Evolutionary conservation across 306 rosid genomes (phyloP).

Genomic region (Chamaecrista fasciculata): DNA sequence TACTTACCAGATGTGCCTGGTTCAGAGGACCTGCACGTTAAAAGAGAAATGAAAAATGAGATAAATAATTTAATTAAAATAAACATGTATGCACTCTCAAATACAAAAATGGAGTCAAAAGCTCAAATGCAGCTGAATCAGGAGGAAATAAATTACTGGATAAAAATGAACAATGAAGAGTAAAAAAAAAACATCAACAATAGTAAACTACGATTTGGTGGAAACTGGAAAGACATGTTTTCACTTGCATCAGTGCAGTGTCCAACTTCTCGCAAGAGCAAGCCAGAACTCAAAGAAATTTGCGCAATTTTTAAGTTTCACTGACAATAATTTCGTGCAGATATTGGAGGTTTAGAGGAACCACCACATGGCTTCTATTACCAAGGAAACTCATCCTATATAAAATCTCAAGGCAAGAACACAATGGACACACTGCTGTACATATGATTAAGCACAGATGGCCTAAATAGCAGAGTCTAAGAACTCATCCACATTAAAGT

Average conservation of each 20-base stretch:
- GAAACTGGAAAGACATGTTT: not conserved
- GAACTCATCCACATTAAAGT: not conserved
- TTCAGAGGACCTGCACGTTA: slow-evolving; percentile 13
- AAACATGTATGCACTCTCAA: not conserved
- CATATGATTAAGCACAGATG: not conserved
- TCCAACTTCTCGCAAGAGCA: not conserved
- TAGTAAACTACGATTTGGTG: not conserved
- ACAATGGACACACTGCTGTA: not conserved
- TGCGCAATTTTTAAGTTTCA: not conserved
- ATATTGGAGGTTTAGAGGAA: not conserved
- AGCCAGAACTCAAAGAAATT: not conserved
- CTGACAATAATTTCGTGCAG: not conserved
- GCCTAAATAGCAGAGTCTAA: not conserved
- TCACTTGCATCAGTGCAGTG: not conserved
- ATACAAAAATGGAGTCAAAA: not conserved
- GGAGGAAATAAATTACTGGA: not conserved
- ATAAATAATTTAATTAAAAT: not conserved
- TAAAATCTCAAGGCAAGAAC: not conserved
- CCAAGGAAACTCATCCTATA: not conserved
- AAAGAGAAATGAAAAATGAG: not conserved
- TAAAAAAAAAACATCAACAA: not conserved
- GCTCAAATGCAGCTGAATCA: not conserved
- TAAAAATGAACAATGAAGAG: not conserved
- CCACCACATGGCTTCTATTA: not conserved
- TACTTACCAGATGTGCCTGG: slow-evolving; percentile 20